Conservation (phyloP, 352 stramenopile species). For the Globisporangium middletonii region DNA sequence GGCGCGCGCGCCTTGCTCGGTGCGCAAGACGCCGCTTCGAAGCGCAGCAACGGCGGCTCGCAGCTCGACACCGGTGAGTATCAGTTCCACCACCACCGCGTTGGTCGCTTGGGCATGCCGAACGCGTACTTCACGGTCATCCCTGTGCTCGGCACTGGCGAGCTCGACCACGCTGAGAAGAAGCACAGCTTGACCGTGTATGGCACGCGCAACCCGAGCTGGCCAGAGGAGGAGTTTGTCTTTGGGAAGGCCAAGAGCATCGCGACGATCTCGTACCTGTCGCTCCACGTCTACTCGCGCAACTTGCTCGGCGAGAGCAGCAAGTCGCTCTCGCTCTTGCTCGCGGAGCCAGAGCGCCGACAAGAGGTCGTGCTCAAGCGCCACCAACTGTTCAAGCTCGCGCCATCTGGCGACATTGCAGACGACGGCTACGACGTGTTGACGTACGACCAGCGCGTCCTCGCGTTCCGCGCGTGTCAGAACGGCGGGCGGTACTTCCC, state of each 20-base stretch:
- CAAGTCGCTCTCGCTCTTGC: conserved; percentile 23
- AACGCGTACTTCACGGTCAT: conserved; percentile 73
- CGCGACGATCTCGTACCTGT: conserved; percentile 49
- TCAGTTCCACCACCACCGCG: conserved; percentile 7
- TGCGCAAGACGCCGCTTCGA: neutral
- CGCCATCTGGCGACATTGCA: conserved; percentile 37
- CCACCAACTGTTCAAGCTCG: conserved; percentile 48
- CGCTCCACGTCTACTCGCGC: conserved; percentile 61
- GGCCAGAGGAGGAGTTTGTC: conserved; percentile 57
- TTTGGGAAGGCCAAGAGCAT: conserved; percentile 53
- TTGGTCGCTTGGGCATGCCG: conserved; percentile 14
- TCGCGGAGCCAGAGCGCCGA: conserved; percentile 26
- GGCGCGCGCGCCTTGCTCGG: conserved; percentile 36
- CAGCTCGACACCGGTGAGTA: neutral
- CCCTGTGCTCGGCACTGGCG: conserved; percentile 38
- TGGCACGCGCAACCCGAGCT: conserved; percentile 44
- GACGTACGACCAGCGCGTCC: conserved; percentile 51
- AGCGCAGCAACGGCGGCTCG: neutral
- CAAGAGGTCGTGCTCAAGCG: conserved; percentile 32
- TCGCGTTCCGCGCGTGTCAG: conserved; percentile 52
- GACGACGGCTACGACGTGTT: conserved; percentile 46
- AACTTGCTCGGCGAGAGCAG: conserved; percentile 35
- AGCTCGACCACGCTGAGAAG: conserved; percentile 30
- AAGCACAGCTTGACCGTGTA: conserved; percentile 70
- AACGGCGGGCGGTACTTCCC: conserved; percentile 58